Percentiles rank a stretch among this genome's conserved stretches.
phyloP scores from a whole-genome alignment of 768 basidiomycete genomes.

The Mycena capillaripes region DNA sequence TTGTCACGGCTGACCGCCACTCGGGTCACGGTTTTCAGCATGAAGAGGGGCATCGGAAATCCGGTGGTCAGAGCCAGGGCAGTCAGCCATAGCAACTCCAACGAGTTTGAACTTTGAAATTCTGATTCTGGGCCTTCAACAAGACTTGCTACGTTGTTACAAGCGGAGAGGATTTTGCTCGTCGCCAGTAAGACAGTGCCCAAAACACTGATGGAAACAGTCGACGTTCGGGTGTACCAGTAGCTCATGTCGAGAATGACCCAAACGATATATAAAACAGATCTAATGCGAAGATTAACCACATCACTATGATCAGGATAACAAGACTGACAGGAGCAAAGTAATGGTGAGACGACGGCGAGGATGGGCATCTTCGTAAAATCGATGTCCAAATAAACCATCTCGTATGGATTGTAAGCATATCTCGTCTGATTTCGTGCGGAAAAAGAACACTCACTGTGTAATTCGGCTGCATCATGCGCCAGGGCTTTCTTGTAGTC shows the following conservation, averaged over 20 bases:
- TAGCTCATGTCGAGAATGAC: no score
- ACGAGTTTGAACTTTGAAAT: neutral
- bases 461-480: conserved; percentile 43
- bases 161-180: conserved; percentile 9
- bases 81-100: conserved; percentile 11
- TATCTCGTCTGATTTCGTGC: neutral
- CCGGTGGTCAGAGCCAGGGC: neutral
- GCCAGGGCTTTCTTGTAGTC: conserved; percentile 37
- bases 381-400: conserved; percentile 47
- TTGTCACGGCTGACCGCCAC: no score
- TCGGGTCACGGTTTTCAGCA: no score
- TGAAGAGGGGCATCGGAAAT: conserved; percentile 16
- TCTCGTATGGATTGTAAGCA: conserved; percentile 32
- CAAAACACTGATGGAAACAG: conserved; percentile 45
- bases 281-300: no score
- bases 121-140: neutral
- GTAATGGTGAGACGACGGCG: no score
- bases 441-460: conserved; percentile 37
- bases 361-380: no score
- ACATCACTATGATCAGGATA: no score
- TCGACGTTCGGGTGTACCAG: conserved; percentile 53
- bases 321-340: no score
- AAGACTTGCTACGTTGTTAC: conserved; percentile 5
- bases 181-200: conserved; percentile 44
- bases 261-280: no score